Evolutionary conservation across 345 rosid species (phyloP).

Genomic region (Eucalyptus lansdowneana): DNA sequence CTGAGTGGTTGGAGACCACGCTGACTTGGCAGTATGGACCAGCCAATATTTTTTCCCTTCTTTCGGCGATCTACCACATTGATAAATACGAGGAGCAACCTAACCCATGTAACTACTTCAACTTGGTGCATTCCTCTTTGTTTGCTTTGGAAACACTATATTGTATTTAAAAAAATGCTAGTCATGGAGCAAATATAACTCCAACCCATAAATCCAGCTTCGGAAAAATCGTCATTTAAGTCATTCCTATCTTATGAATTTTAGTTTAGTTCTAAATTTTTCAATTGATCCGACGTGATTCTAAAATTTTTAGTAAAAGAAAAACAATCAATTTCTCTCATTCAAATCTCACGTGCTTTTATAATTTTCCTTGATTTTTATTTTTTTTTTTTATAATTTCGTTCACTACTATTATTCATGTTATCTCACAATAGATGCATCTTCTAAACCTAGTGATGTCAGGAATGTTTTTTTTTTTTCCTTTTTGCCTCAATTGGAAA

Average conservation of each 20-base stretch:
- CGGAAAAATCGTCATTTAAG: neutral
- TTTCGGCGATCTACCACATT: neutral
- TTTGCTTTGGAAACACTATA: neutral
- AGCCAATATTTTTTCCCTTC: no score
- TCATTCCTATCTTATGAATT: neutral
- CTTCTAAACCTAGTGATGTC: neutral
- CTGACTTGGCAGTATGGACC: no score
- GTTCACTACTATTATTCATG: neutral
- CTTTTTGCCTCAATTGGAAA: neutral
- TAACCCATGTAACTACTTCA: neutral
- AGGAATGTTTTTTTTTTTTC: neutral
- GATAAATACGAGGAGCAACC: neutral
- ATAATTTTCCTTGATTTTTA: no score
- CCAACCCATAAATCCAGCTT: neutral
- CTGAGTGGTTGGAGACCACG: no score
- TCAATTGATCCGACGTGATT: accelerated
- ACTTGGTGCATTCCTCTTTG: neutral
- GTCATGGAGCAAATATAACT: neutral
- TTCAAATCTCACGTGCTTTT: neutral
- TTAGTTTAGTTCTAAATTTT: no score
- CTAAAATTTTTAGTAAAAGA: no score
- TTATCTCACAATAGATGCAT: neutral
- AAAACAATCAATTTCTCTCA: neutral
- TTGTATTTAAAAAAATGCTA: neutral
- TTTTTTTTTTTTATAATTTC: no score